Evolutionary conservation across 306 rosid species (phyloP).

Genomic region (Herpetospermum pedunculosum): DNA sequence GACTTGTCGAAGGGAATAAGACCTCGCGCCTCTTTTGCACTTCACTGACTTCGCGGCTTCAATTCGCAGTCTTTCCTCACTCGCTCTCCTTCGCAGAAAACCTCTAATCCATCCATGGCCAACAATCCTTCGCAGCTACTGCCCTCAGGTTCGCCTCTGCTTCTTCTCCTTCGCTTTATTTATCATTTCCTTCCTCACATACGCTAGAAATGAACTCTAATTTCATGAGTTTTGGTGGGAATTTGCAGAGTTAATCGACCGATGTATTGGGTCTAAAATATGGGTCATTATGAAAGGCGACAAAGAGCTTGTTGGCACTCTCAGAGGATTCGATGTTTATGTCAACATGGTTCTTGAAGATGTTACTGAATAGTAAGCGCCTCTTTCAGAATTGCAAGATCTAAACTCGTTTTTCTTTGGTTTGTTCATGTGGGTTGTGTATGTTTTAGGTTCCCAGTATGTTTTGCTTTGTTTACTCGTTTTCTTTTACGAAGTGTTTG

Average conservation of each 20-base stretch:
- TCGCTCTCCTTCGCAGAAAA: neutral
- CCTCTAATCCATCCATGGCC: constrained; percentile 38
- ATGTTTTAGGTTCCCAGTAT: neutral
- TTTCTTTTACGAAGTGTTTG: neutral
- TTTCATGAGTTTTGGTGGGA: constrained; percentile 6
- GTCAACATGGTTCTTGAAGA: constrained; percentile 99
- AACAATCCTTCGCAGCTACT: constrained; percentile 90
- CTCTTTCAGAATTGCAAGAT: neutral
- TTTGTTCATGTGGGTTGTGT: neutral
- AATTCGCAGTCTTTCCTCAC: neutral
- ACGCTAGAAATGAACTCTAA: neutral
- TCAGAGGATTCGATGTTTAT: constrained; percentile 86
- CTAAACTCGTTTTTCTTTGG: neutral
- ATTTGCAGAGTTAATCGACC: constrained; percentile 80
- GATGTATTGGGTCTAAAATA: constrained; percentile 92
- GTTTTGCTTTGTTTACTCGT: neutral
- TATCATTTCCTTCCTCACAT: neutral
- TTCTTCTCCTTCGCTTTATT: neutral
- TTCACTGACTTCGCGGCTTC: neutral
- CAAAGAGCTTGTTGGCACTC: constrained; percentile 97
- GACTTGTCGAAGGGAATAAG: neutral
- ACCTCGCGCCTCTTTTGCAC: neutral
- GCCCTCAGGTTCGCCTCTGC: constrained; percentile 50
- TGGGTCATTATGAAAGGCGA: constrained; percentile 99
- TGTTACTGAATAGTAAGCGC: constrained; percentile 84